Base-by-base conservation (phyloP, 306 rosid species). In the Acacia confusa region DNA sequence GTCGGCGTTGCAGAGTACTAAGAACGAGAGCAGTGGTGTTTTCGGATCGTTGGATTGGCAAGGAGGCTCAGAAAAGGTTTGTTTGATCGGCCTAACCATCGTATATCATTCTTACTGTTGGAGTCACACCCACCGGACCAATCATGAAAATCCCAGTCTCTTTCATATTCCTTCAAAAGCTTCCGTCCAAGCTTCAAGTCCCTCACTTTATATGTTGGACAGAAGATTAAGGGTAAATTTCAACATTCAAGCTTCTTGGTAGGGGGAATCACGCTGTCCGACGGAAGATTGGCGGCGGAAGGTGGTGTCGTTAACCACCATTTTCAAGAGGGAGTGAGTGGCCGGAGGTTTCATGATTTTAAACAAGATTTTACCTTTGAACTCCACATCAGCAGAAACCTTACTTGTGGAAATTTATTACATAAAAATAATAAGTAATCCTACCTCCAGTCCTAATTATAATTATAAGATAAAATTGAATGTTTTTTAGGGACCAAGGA, bases 171-270 rank as follows among this genome's bases (percentile, higher is more conserved):
- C 99, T 73, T 95, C 88, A 93, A 74, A 84, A 15, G 7, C 25
- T 16, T 58, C 36, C 10, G n/a, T 58, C 27, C n/a, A 40, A 15
- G 14, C 55, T 70, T 61, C n/a, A 57, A 71, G 65, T 61, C 84
- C 24, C 75, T 77, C 82, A 66, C 76, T 64, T 44, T 61, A 72
- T 92, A 91, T 75, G 76, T 88, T 81, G 97, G 94, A 74, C 83
- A 68, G 84, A 92, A 92, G 86, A 88, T 43, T 77, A 94, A 92
- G 83, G 97, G 97, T 36, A 91, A 91, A 41, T 94, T 92, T 89
- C 98, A 94, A 77, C 98, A 92, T 85, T 94, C 98, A 52, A 92
- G 98, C 57, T 94, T 92, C 88, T 83, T 94, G 86, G 97, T 97
- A 43, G 97, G 98, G 1, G 98, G 97, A 73, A 97, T 97, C 17